Conservation (phyloP, 2,329 filamentous ascomycete species). For the Huntiella savannae region DNA sequence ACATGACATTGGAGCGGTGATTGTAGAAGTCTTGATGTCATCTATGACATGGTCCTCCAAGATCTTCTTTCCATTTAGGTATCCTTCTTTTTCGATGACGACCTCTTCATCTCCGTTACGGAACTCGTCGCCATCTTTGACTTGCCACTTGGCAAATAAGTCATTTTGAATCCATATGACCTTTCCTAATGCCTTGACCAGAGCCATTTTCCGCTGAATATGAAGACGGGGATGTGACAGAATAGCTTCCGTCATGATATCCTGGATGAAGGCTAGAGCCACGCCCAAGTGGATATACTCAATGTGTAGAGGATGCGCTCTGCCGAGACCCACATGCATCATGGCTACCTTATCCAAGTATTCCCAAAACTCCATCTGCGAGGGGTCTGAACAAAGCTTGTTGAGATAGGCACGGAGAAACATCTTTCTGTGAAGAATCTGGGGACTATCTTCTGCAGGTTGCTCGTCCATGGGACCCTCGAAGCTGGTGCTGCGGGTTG, state of each 20-base stretch:
- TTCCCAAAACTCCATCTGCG: slow-evolving; percentile 61
- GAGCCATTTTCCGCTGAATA: slow-evolving; percentile 48
- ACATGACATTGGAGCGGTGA: slow-evolving; percentile 27
- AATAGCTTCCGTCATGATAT: slow-evolving; percentile 58
- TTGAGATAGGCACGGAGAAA: slow-evolving; percentile 58
- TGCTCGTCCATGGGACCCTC: slow-evolving; percentile 47
- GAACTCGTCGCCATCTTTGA: slow-evolving; percentile 48
- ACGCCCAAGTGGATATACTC: slow-evolving; percentile 65
- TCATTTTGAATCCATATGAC: slow-evolving; percentile 83
- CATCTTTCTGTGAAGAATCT: slow-evolving; percentile 61
- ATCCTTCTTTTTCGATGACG: slow-evolving; percentile 42
- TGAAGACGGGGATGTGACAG: slow-evolving; percentile 50
- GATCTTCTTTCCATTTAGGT: slow-evolving; percentile 42
- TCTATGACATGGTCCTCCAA: slow-evolving; percentile 23
- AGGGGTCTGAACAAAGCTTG: slow-evolving; percentile 56
- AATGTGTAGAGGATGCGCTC: slow-evolving; percentile 53
- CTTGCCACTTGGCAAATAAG: slow-evolving; percentile 64
- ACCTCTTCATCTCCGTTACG: slow-evolving; percentile 25
- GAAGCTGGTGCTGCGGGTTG: slow-evolving; percentile 40
- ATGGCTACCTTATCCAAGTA: slow-evolving; percentile 71
- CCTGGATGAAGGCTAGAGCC: slow-evolving; percentile 56
- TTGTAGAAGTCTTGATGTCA: slow-evolving; percentile 24
- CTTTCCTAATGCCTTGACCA: slow-evolving; percentile 60
- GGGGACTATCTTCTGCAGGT: slow-evolving; percentile 48
- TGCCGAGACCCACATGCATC: slow-evolving; percentile 65